Conservation (phyloP, 345 rosid species). For the Kernera saxatilis region DNA sequence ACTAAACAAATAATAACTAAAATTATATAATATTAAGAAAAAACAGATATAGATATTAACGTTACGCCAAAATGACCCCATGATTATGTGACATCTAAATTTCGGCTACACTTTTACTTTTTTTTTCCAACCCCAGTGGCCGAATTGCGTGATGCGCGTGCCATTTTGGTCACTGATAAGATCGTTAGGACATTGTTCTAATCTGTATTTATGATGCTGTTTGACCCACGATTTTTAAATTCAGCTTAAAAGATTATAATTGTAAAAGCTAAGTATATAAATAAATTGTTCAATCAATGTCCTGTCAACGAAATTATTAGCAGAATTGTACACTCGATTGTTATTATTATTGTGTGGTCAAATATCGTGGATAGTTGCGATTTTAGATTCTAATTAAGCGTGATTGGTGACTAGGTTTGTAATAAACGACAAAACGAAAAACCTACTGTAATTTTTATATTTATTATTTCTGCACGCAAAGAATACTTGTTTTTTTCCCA, state of each 20-base stretch:
- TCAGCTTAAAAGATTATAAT: neutral
- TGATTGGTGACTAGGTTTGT: constrained; percentile 29
- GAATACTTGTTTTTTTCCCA: neutral
- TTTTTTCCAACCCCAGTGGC: neutral
- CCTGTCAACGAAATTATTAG: constrained; percentile 10
- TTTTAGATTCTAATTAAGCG: constrained; percentile 33
- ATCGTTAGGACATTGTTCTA: constrained; percentile 34
- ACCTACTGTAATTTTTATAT: neutral
- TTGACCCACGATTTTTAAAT: constrained; percentile 5
- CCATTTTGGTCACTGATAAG: constrained; percentile 34
- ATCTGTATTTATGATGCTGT: constrained; percentile 22
- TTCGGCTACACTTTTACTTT: constrained; percentile 2
- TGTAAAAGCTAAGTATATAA: neutral
- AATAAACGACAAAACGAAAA: constrained; percentile 38
- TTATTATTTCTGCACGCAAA: neutral
- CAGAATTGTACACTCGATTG: neutral
- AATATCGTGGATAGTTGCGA: neutral
- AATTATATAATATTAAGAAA: neutral
- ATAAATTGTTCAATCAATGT: constrained; percentile 14
- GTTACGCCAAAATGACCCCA: neutral
- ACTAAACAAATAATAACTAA: neutral
- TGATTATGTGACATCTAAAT: constrained; percentile 1
- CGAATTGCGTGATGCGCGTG: constrained; percentile 38
- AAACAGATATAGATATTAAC: neutral
- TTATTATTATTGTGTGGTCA: neutral